Conservation (phyloP, 768 basidiomycete species). For the Cystofilobasidium macerans region DNA sequence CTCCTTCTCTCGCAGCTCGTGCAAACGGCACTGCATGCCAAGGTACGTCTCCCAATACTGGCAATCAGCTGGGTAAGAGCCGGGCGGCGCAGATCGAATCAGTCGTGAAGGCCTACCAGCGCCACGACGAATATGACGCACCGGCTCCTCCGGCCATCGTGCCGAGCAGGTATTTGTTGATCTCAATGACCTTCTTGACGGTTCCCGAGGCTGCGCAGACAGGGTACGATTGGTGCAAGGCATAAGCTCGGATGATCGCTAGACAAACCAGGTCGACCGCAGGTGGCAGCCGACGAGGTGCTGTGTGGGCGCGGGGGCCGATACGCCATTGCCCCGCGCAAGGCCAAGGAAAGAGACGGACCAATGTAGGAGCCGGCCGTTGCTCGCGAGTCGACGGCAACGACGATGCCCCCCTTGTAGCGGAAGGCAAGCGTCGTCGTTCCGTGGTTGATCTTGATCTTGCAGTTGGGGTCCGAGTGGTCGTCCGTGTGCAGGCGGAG, state of each 20-base stretch:
- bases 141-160: conserved; percentile 99
- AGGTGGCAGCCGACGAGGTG: no score
- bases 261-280: neutral
- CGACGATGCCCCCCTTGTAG: conserved; percentile 92
- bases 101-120: no score
- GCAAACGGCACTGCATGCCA: conserved; percentile 90
- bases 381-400: conserved; percentile 97
- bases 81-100: neutral
- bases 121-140: conserved; percentile 38
- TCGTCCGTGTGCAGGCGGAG: conserved; percentile 89
- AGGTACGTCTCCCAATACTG: conserved; percentile 75
- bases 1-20: conserved; percentile 88
- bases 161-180: conserved; percentile 95
- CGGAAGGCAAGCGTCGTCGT: conserved; percentile 97
- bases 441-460: conserved; percentile 97
- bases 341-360: conserved; percentile 39
- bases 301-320: no score
- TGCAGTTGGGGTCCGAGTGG: conserved; percentile 81
- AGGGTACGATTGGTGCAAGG: neutral
- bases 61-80: conserved; percentile 20
- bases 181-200: conserved; percentile 99
- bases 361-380: conserved; percentile 96
- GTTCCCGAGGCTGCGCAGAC: conserved; percentile 71
- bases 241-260: no score
- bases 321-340: no score